Evolutionary conservation across 371 early-diverging fungal genomes (phyloP), one percentile per base, ranked within the genome.

Genomic region (Mycotypha africana): DNA sequence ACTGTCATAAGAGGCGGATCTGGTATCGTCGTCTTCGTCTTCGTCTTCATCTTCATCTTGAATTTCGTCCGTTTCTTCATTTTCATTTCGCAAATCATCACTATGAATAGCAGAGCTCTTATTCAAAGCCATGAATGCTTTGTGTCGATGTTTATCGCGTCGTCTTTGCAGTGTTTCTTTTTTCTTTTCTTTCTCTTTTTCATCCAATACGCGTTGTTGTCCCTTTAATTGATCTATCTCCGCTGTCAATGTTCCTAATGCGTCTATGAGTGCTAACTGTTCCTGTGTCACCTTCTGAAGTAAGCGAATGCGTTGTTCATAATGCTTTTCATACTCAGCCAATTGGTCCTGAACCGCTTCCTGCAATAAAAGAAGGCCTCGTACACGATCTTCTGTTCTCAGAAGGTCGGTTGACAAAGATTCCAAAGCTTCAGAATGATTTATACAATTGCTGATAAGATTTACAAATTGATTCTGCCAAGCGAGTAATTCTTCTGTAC

Each of bases 341-440:
- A 60, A 56, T 31, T 60, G 56, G 9, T 56, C 60, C 16, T 50
- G 42, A 2, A 64, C 16, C 3, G 57, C 36, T 7, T 52, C 33
- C 22, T 53, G 44, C 2, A 60, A 32, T 22, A 52, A 14, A 42
- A 60, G 44, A 10, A 64, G 42, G 19, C 56, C 57, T 34, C 65
- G 32, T 19, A 60, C 56, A 23, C 51, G 52, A 12, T 56, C 52
- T 35, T 64, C 65, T 5, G 53, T 23, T 23, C 44, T 43, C 17
- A 64, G 31, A 0, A 64, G 34, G 2, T 60, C 57, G 1, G 60
- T 60, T 1, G 65, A 64, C 9, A 64, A 15, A 3, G 53, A 47
- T 42, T 64, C 65, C 8, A 64, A 43, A 30, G 45, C 46, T 42
- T 64, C 65, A 10, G 65, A 59, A 39, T 56, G 60, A 16, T 53